Conservation (phyloP, 768 basidiomycete genomes). For the Rhodotorula paludigena region DNA sequence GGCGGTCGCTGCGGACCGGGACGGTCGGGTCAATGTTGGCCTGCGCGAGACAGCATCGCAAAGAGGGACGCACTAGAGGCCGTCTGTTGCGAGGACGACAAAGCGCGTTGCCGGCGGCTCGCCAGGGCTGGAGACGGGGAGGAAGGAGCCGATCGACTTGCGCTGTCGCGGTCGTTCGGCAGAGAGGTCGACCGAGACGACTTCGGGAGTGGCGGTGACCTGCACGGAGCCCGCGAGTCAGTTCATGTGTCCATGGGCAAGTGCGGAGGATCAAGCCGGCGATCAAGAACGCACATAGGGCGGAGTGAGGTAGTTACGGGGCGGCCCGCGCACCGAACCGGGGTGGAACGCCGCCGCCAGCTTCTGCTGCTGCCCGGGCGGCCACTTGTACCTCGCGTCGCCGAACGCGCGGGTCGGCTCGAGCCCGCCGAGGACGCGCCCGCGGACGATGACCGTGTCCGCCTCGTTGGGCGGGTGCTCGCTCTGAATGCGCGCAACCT, state of each 20-base stretch:
- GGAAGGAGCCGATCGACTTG: slow-evolving; percentile 40
- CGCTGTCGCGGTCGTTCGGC: slow-evolving; percentile 30
- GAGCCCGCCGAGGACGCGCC: slow-evolving; percentile 78
- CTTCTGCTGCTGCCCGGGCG: slow-evolving; percentile 62
- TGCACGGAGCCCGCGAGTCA: not conserved
- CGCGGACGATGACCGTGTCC: slow-evolving; percentile 65
- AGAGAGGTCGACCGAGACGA: slow-evolving; percentile 61
- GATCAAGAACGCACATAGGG: slow-evolving; percentile 62
- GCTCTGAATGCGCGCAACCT: slow-evolving; percentile 73
- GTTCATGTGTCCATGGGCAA: too few species aligned
- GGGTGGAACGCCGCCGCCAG: slow-evolving; percentile 67
- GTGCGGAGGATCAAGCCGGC: too few species aligned
- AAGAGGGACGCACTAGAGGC: slow-evolving; percentile 53
- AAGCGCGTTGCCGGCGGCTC: slow-evolving; percentile 56
- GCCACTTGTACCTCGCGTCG: slow-evolving; percentile 73
- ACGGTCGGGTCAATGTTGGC: not conserved
- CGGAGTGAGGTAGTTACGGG: slow-evolving; percentile 68
- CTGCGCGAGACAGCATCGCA: too few species aligned
- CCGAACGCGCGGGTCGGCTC: slow-evolving; percentile 73
- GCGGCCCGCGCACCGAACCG: slow-evolving; percentile 46
- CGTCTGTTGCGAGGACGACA: slow-evolving; percentile 83
- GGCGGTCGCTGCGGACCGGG: slow-evolving; percentile 49
- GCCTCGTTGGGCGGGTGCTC: slow-evolving; percentile 78
- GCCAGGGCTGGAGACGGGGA: slow-evolving; percentile 21
- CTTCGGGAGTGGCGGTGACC: slow-evolving; percentile 62